These are phyloP conservation scores for Cudoniella acicularis DNA, from an alignment of 495 filamentous ascomycete species.

Conservation along the genomic window DNA sequence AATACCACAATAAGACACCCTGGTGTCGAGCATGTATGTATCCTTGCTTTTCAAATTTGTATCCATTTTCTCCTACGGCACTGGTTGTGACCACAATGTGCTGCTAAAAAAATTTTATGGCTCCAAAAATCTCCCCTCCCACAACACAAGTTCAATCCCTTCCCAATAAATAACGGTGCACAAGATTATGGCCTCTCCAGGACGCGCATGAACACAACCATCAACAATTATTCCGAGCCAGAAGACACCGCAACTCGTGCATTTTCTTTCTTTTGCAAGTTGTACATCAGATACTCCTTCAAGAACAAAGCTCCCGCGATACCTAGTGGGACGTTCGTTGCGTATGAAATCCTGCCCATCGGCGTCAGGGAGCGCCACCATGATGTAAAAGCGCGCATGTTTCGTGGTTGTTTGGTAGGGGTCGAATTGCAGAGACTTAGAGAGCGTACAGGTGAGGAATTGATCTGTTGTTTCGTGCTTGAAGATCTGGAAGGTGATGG, in stretches of 20 bases:
- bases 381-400: slow-evolving; percentile 23
- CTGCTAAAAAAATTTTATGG: slow-evolving; percentile 8
- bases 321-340: slow-evolving; percentile 19
- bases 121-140: slow-evolving; percentile 4
- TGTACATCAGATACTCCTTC: slow-evolving; percentile 17
- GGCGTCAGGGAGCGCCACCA: slow-evolving; percentile 21
- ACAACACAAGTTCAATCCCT: slow-evolving; percentile 7
- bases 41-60: slow-evolving; percentile 12
- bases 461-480: slow-evolving; percentile 21
- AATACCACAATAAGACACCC: slow-evolving; percentile 12
- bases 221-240: slow-evolving; percentile 19
- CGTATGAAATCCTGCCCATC: slow-evolving; percentile 21
- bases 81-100: slow-evolving; percentile 15
- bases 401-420: slow-evolving; percentile 21
- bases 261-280: slow-evolving; percentile 20
- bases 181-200: slow-evolving; percentile 15
- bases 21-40: slow-evolving; percentile 7
- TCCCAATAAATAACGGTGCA: slow-evolving; percentile 17
- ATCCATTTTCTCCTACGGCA: slow-evolving; percentile 15
- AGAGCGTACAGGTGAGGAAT: slow-evolving; percentile 20
- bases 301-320: slow-evolving; percentile 21
- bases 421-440: slow-evolving; percentile 16
- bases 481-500: slow-evolving; percentile 22
- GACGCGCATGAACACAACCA: slow-evolving; percentile 17
- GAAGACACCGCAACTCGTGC: slow-evolving; percentile 18